Percentiles rank a stretch among this genome's conserved stretches.
Evolutionary conservation across 805 yeast species (phyloP).

Genomic region (Kluyveromyces siamensis): DNA sequence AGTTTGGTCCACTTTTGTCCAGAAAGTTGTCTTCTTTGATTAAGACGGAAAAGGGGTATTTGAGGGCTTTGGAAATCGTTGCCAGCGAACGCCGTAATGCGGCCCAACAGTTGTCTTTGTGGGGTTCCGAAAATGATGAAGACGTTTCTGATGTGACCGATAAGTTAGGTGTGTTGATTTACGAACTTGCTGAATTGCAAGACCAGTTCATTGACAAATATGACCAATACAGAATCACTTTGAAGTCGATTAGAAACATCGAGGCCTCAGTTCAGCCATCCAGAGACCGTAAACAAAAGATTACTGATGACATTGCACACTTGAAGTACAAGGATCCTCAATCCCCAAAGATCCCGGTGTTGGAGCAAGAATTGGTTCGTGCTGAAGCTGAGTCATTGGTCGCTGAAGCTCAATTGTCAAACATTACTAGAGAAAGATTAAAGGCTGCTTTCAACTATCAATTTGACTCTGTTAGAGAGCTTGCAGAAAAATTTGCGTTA

Average conservation of each 20-base stretch:
- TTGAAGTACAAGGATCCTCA: constrained; percentile 97
- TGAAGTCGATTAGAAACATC: constrained; percentile 90
- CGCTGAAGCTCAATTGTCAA: constrained; percentile 97
- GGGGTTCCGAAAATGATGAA: constrained; percentile 98
- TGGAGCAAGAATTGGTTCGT: constrained; percentile 97
- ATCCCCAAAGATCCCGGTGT: constrained; percentile 88
- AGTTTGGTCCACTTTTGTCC: constrained; percentile 89
- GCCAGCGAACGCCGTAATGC: constrained; percentile 92
- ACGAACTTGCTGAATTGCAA: constrained; percentile 95
- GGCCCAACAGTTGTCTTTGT: constrained; percentile 88
- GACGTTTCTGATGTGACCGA: constrained; percentile 96
- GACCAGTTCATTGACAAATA: constrained; percentile 97
- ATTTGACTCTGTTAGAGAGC: constrained; percentile 91
- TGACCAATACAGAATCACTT: constrained; percentile 94
- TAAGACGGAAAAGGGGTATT: constrained; percentile 92
- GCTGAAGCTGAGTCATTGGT: constrained; percentile 98
- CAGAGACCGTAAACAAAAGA: constrained; percentile 94
- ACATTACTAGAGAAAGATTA: constrained; percentile 95
- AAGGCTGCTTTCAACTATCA: constrained; percentile 97
- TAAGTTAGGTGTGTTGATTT: constrained; percentile 90
- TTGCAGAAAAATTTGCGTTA: constrained; percentile 90
- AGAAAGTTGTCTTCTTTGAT: constrained; percentile 85
- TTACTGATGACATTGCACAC: constrained; percentile 95
- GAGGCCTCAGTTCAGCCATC: constrained; percentile 98
- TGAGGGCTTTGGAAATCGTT: constrained; percentile 87